Evolutionary conservation across 169 alveolate species (phyloP).

Genomic region (Cryptosporidium ryanae): DNA sequence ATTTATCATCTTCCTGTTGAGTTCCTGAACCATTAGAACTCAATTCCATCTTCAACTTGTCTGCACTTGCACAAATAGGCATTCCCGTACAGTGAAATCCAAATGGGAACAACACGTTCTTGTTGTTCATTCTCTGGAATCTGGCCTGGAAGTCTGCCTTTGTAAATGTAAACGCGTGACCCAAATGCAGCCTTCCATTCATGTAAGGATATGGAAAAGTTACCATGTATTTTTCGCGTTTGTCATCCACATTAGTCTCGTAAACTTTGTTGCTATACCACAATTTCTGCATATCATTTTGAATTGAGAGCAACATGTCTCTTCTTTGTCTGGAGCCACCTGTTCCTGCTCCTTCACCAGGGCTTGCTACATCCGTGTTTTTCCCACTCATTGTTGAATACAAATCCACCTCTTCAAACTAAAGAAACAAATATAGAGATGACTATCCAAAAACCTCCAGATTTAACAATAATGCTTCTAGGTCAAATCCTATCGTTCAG

Average conservation of each 20-base stretch:
- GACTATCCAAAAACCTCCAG: background rate
- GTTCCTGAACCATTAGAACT: slow-evolving; percentile 1
- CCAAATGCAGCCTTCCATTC: slow-evolving; percentile 99
- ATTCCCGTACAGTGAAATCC: slow-evolving; percentile 99
- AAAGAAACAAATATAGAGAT: background rate
- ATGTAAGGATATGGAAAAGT: slow-evolving; percentile 99
- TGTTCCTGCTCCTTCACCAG: slow-evolving; percentile 1
- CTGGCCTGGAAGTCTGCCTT: slow-evolving; percentile 97
- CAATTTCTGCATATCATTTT: slow-evolving; percentile 85
- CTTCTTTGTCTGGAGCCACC: slow-evolving; percentile 79
- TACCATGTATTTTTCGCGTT: slow-evolving; percentile 90
- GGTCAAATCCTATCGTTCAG: too few species aligned
- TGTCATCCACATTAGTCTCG: slow-evolving; percentile 88
- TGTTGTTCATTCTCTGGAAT: slow-evolving; percentile 94
- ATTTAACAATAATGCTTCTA: background rate
- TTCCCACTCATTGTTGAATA: slow-evolving; percentile 26
- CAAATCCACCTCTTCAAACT: background rate
- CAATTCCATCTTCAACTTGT: slow-evolving; percentile 89
- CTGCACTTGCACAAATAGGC: slow-evolving; percentile 98
- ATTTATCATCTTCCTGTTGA: slow-evolving; percentile 24
- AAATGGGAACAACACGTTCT: slow-evolving; percentile 96
- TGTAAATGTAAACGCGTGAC: slow-evolving; percentile 97
- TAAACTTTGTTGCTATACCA: slow-evolving; percentile 89
- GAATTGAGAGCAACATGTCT: slow-evolving; percentile 89
- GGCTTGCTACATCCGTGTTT: background rate